A percentile compares a stretch with the other conserved stretches of the same genome.
Evolutionary conservation across 805 yeast genomes (phyloP).

Genomic region (Saturnispora halmiae): DNA sequence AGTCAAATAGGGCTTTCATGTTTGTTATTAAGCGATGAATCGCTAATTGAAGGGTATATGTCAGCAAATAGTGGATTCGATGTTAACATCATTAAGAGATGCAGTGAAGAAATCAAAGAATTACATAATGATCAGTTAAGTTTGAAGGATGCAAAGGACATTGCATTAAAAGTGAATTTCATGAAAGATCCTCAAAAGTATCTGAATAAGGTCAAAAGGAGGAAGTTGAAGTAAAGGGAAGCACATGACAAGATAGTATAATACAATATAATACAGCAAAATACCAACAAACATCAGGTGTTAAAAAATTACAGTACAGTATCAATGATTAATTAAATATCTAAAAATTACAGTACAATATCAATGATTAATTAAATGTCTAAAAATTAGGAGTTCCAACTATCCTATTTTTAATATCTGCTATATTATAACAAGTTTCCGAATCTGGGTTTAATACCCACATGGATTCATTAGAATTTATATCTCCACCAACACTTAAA

Average conservation of each 20-base stretch:
- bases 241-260: no score
- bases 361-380: neutral
- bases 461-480: conserved; percentile 66
- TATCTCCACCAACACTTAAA: conserved; percentile 60
- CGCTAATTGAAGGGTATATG: conserved; percentile 59
- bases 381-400: conserved; percentile 44
- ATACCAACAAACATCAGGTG: no score
- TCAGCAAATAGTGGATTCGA: no score
- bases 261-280: no score
- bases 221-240: no score
- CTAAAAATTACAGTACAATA: neutral
- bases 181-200: conserved; percentile 46
- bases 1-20: conserved; percentile 94
- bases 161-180: conserved; percentile 56
- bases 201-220: conserved; percentile 11
- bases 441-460: conserved; percentile 35
- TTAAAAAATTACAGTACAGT: neutral
- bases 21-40: conserved; percentile 56
- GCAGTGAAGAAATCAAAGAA: conserved; percentile 38
- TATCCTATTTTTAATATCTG: conserved; percentile 46
- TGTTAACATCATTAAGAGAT: conserved; percentile 40
- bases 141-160: conserved; percentile 51
- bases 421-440: conserved; percentile 39
- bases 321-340: neutral
- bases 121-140: conserved; percentile 35